Conservation (phyloP, 345 rosid genomes). For the Euclidium syriacum region DNA sequence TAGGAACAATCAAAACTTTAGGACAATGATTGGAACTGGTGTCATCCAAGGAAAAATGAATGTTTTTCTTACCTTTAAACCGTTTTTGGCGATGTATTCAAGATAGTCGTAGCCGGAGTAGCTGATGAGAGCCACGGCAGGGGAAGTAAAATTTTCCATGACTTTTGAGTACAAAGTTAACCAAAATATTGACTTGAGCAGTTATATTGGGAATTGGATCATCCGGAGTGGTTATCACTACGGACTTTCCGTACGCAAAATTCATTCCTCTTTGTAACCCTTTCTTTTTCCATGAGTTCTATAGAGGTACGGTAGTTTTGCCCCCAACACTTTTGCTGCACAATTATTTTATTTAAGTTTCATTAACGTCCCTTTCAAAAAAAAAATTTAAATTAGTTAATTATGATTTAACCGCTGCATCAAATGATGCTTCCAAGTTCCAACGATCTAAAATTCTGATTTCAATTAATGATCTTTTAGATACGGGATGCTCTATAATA, state of each 20-base stretch:
- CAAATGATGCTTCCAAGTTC: too few species aligned
- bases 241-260: slow-evolving; percentile 67
- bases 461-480: too few species aligned
- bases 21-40: not conserved
- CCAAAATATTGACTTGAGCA: slow-evolving; percentile 44
- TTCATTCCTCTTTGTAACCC: slow-evolving; percentile 43
- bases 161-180: too few species aligned
- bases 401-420: too few species aligned
- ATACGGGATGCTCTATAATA: too few species aligned
- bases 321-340: slow-evolving; percentile 39
- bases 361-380: not conserved
- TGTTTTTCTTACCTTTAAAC: slow-evolving; percentile 18
- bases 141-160: slow-evolving; percentile 20
- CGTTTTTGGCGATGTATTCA: slow-evolving; percentile 23
- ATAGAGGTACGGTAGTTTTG: slow-evolving; percentile 49
- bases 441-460: too few species aligned
- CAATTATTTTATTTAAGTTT: not conserved
- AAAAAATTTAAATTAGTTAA: too few species aligned
- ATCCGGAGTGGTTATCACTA: slow-evolving; percentile 41
- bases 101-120: slow-evolving; percentile 64
- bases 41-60: not conserved
- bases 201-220: slow-evolving; percentile 47
- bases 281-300: slow-evolving; percentile 15
- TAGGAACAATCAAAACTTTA: not conserved
- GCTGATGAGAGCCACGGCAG: slow-evolving; percentile 41